Base-by-base conservation (phyloP, 345 rosid species). In the Combretum micranthum region DNA sequence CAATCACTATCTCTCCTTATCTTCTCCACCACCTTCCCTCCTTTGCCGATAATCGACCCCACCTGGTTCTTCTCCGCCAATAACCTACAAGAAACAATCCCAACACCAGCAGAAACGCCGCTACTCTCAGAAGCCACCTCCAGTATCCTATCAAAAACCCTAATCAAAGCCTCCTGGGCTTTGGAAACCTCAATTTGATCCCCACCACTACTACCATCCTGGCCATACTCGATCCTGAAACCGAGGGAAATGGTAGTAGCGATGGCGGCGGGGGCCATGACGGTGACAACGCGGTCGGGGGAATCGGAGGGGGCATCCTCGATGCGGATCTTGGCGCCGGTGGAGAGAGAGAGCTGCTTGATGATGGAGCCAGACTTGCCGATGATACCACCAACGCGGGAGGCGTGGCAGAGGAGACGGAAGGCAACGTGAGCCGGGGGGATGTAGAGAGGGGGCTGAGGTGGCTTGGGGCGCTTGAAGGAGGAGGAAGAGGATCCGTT, bases 1-100 rank as follows among this genome's bases (percentile, higher is more conserved):
- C 82, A 82, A 0, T 89, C 89, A 64, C 76, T 83, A 15, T 90
- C 91, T 55, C 80, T 86, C 76, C 85, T 80, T 26, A 90, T 87
- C 68, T 77, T 80, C 75, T 77, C 86, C 64, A 90, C 87, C 22
- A 83, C 73, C 65, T 85, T 87, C 61, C 96, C 96, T 53, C 94
- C 96, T 56, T 90, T 90, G 14, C 97, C 96, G 22, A 90, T 87
- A 44, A 90, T 84, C 3, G 88, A 80, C 21, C 97, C 90, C 0
- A 67, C 91, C 57, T 87, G 93, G 55, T 47, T 80, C 20, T 75
- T 79, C 70, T 82, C 91, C 22, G 87, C 85, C 80, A 90, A 61
- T 69, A 87, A 53, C 64, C 96, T 60, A 62, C 96, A 87, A 4
- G 90, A 80, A 22, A 87, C 84, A 64, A 80, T 62, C 44, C 76